Percentiles rank a stretch among this genome's conserved stretches.
Evolutionary conservation across 148 eudicot genomes (phyloP).

Genomic region (Rhododendron ferrugineum): DNA sequence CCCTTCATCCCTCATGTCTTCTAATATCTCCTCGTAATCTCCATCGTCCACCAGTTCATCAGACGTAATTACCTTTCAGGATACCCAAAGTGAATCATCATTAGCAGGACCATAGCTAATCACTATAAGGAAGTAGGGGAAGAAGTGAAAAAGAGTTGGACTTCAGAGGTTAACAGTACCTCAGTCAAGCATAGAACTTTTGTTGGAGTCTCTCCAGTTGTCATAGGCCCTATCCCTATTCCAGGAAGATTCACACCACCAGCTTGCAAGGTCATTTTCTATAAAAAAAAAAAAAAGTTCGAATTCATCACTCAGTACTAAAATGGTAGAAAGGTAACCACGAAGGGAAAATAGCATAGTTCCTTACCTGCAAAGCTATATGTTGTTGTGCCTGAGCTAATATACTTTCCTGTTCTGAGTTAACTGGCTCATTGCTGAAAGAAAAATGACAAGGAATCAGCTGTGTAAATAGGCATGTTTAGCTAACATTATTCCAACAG

Average conservation of each 20-base stretch:
- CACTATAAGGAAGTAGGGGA: neutral
- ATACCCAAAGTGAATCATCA: neutral
- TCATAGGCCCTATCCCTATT: conserved; percentile 13
- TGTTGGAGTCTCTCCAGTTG: conserved; percentile 49
- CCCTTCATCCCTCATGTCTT: conserved; percentile 89
- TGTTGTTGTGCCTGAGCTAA: conserved; percentile 87
- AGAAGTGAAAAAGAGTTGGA: neutral
- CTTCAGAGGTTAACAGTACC: conserved; percentile 28
- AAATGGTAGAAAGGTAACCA: neutral
- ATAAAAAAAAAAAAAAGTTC: neutral
- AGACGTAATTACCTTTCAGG: conserved; percentile 50
- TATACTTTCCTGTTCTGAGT: conserved; percentile 63
- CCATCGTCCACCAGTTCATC: conserved; percentile 74
- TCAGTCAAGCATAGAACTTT: conserved; percentile 81
- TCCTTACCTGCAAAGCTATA: conserved; percentile 72
- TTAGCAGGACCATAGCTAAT: neutral
- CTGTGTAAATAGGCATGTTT: neutral
- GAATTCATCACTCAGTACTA: neutral
- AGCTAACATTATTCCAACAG: neutral
- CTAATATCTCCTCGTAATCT: conserved; percentile 84
- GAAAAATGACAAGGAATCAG: conserved; percentile 7
- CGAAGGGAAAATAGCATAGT: neutral
- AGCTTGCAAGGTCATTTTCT: conserved; percentile 63
- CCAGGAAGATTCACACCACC: conserved; percentile 44
- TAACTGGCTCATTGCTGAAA: conserved; percentile 60